Conservation (phyloP, 2,329 filamentous ascomycete species). For the Penicillium aurantiogriseum region DNA sequence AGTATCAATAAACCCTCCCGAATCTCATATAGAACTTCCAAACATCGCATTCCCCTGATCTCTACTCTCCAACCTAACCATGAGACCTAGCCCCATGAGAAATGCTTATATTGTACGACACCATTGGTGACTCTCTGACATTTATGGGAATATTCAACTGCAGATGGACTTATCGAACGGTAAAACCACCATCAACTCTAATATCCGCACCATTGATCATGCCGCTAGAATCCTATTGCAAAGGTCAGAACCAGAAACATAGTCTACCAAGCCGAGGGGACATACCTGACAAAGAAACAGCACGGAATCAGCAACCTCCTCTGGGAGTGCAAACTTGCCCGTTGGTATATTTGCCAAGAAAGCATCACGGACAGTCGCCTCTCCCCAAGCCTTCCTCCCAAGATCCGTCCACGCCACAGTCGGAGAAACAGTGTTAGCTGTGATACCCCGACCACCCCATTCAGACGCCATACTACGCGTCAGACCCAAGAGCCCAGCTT, state of each 20-base stretch:
- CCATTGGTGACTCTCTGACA: no score
- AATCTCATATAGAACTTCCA: no score
- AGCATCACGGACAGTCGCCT: conserved; percentile 34
- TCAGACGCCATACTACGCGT: conserved; percentile 50
- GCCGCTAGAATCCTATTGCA: conserved; percentile 37
- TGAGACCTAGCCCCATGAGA: no score
- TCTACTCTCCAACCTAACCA: no score
- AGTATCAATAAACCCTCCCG: no score
- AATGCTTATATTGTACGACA: no score
- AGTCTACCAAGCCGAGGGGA: neutral
- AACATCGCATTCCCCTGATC: no score
- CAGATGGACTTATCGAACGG: conserved; percentile 27
- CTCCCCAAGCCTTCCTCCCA: conserved; percentile 46
- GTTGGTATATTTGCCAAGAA: conserved; percentile 42
- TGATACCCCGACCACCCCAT: conserved; percentile 48
- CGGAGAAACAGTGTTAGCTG: conserved; percentile 47
- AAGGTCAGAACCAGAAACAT: neutral
- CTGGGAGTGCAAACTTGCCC: conserved; percentile 40
- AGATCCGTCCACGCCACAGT: conserved; percentile 50
- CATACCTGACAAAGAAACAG: conserved; percentile 40
- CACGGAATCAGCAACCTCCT: conserved; percentile 42
- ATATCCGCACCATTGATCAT: conserved; percentile 46
- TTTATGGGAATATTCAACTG: no score
- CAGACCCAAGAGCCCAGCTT: conserved; percentile 46
- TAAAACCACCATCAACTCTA: conserved; percentile 43